Evolutionary conservation across 768 basidiomycete genomes (phyloP), one percentile per base, ranked within the genome.

Genomic region (Hebeloma cylindrosporum): DNA sequence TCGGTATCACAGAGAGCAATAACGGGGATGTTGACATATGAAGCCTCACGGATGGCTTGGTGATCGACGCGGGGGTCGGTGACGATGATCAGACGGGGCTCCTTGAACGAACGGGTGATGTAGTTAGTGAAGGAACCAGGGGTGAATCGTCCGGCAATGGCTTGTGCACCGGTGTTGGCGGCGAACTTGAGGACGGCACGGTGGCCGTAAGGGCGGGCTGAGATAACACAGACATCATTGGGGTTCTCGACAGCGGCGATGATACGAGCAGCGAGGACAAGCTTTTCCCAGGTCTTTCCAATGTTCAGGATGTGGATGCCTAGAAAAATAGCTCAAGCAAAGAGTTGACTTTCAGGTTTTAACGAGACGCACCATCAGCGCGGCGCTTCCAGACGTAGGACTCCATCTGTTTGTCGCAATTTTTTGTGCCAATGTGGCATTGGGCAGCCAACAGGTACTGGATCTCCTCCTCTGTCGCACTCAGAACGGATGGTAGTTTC

Each of bases 1-100:
- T 99, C 96, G 59, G 94, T 96, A 74, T 99, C 96, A 75, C 91
- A 93, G 61, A 99, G 85, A 48, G 95, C 96, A 60, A 99, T 96
- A 62, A 99, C 96, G 60, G 96, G 96, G 71, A 99, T 98, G 86
- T 99, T 99, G 70, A 98, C 96, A 67, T 98, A 99, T 45, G 95
- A 95, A 34, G 96, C 94, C 76, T 99, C 96, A 58, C 96, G 92
- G 73, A 99, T 99, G 55, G 96, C 96, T 74, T 99, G 96, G 80
- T 98, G 96, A 75, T 98, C 96, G 53, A 97, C 91, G 56, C 96
- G 91, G 57, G 96, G 96, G 75, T 99, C 96, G 67, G 95, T 97
- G 51, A 99, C 95, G 63, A 99, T 67, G 69, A 99, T 94, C 51
- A 99, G 82, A 60, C 96, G 92, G 59, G 96, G 96, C 74, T 99